phyloP scores from a whole-genome alignment of 306 rosid species.

The Corylus heterophylla region DNA sequence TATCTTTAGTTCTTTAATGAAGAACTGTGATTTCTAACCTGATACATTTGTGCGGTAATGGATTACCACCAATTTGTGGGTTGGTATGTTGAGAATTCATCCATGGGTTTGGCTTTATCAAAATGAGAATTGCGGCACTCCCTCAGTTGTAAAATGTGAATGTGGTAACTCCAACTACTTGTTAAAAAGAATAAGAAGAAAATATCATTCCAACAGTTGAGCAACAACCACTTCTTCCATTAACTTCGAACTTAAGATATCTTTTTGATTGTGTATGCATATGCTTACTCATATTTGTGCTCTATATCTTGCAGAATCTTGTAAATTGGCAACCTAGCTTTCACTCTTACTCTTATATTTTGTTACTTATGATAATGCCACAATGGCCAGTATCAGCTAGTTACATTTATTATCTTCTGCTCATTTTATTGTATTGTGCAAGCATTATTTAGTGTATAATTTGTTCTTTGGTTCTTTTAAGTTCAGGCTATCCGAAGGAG shows the following conservation, averaged over 20 bases:
- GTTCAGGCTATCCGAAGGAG: slow-evolving; percentile 64
- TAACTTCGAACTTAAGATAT: background rate
- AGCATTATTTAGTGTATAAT: slow-evolving; percentile 14
- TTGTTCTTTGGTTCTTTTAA: slow-evolving; percentile 23
- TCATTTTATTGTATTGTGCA: slow-evolving; percentile 9
- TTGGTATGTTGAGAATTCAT: background rate
- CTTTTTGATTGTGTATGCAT: background rate
- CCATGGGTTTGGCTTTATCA: background rate
- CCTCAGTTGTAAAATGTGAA: background rate
- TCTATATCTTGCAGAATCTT: slow-evolving; percentile 4
- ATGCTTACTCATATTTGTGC: background rate
- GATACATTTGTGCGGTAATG: background rate
- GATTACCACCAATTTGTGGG: background rate
- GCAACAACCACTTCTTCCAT: background rate
- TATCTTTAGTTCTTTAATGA: background rate
- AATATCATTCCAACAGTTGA: background rate
- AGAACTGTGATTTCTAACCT: background rate
- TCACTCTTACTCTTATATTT: background rate
- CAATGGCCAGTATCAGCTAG: slow-evolving; percentile 7
- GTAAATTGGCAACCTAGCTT: slow-evolving; percentile 10
- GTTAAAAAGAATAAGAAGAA: background rate
- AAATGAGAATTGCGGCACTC: background rate
- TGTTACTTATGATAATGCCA: slow-evolving; percentile 3
- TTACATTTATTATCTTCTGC: background rate
- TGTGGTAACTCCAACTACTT: background rate